phyloP scores from a whole-genome alignment of 768 basidiomycete species.

The Amyloporia xantha region DNA sequence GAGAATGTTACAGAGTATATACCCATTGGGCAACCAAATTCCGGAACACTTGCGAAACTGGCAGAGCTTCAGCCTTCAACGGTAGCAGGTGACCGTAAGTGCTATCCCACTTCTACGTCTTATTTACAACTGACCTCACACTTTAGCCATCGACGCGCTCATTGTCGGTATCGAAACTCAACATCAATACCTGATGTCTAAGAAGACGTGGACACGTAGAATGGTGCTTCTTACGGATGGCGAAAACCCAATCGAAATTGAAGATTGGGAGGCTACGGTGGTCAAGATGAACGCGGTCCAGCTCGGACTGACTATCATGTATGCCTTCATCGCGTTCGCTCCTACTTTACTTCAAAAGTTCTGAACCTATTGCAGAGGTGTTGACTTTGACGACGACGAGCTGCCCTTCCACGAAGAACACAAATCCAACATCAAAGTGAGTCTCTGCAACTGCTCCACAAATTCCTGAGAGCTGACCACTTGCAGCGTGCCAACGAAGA shows the following conservation, averaged over 20 bases:
- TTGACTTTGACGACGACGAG: constrained; percentile 81
- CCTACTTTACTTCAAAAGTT: constrained; percentile 5
- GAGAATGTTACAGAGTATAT: constrained; percentile 69
- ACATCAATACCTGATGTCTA: constrained; percentile 53
- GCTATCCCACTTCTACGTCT: background rate
- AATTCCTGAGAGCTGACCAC: too few relatives aligned
- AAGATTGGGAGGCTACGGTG: constrained; percentile 68
- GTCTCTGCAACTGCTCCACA: constrained; percentile 4
- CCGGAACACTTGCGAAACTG: constrained; percentile 58
- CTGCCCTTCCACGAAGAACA: constrained; percentile 54
- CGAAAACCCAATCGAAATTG: constrained; percentile 62
- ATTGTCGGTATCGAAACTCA: constrained; percentile 86
- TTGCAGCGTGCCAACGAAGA: constrained; percentile 66
- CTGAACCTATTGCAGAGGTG: constrained; percentile 47
- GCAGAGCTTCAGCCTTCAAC: constrained; percentile 52
- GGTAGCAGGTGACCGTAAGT: constrained; percentile 60
- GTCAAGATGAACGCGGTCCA: constrained; percentile 55
- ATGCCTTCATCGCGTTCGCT: constrained; percentile 22
- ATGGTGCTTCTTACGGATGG: constrained; percentile 83
- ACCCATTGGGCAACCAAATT: constrained; percentile 58
- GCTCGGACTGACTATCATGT: constrained; percentile 70
- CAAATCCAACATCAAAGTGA: constrained; percentile 71
- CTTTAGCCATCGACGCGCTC: constrained; percentile 74
- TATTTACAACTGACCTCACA: background rate
- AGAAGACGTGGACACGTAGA: constrained; percentile 82